These are phyloP conservation scores for Penicillium verrucosum DNA, from an alignment of 2,329 filamentous ascomycete species.

Conservation along the genomic window DNA sequence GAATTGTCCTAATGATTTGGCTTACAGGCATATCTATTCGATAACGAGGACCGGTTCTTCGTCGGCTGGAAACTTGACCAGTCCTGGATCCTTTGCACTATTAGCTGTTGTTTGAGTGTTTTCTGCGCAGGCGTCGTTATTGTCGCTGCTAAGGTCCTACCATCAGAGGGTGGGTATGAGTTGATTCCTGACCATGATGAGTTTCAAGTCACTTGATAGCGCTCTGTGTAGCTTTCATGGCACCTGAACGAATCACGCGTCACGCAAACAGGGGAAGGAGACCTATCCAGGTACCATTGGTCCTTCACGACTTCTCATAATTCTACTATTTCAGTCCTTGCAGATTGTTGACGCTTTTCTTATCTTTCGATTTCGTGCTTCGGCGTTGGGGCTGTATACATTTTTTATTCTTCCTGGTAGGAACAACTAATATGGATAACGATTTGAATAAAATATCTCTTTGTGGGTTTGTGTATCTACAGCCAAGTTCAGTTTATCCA, in stretches of 20 bases:
- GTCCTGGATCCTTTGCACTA: slow-evolving; percentile 70
- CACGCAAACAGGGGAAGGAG: background rate
- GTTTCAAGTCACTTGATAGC: slow-evolving; percentile 7
- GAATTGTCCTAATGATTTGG: slow-evolving; percentile 1
- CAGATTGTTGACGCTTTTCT: slow-evolving; percentile 1
- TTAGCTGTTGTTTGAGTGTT: slow-evolving; percentile 56
- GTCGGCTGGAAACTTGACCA: slow-evolving; percentile 77
- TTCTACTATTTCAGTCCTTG: background rate
- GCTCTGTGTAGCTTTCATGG: background rate
- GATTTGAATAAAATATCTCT: background rate
- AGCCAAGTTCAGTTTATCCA: background rate
- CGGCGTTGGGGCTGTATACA: slow-evolving; percentile 9
- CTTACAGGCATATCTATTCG: slow-evolving; percentile 71
- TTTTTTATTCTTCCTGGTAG: background rate
- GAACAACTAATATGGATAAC: slow-evolving; percentile 11
- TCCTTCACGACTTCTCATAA: background rate
- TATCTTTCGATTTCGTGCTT: background rate
- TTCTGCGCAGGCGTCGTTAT: slow-evolving; percentile 58
- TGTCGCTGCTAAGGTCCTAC: slow-evolving; percentile 66
- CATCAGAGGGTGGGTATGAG: slow-evolving; percentile 83
- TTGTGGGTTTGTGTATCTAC: background rate
- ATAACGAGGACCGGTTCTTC: slow-evolving; percentile 79
- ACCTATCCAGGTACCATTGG: background rate
- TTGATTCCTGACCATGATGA: slow-evolving; percentile 55
- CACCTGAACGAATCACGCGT: background rate